A percentile compares a stretch with the other conserved stretches of the same genome.
These are phyloP conservation scores for Betula pendula DNA, from an alignment of 306 rosid species.

Conservation along the genomic window DNA sequence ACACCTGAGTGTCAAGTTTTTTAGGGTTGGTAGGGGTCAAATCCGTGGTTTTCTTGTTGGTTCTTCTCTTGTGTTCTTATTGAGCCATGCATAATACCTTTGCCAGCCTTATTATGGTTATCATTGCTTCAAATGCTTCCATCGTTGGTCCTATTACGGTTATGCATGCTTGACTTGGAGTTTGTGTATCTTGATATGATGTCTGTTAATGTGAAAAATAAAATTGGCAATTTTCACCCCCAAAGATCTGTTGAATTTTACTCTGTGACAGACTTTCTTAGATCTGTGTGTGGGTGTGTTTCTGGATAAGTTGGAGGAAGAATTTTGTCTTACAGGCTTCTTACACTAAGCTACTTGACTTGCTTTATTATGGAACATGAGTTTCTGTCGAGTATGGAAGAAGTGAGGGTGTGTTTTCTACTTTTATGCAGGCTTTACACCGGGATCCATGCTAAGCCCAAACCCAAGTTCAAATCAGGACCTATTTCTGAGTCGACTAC, in stretches of 20 bases:
- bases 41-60: not conserved
- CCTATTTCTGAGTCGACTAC: slow-evolving; percentile 95
- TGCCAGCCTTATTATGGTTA: not conserved
- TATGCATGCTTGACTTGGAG: not conserved
- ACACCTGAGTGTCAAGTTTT: not conserved
- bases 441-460: slow-evolving; percentile 93
- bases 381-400: not conserved
- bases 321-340: not conserved
- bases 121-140: not conserved
- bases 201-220: not conserved
- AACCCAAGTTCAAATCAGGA: slow-evolving; percentile 81
- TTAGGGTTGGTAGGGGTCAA: not conserved
- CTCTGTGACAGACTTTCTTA: not conserved
- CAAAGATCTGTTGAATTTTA: not conserved
- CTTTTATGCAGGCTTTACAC: slow-evolving; percentile 71
- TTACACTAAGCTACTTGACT: not conserved
- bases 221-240: not conserved
- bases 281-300: not conserved
- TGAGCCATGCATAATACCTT: not conserved
- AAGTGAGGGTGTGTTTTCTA: not conserved
- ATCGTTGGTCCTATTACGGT: not conserved
- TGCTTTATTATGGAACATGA: no score
- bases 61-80: not conserved
- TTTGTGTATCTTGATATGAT: not conserved
- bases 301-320: not conserved